Evolutionary conservation across 805 yeast genomes (phyloP), one percentile per base, ranked within the genome.

Genomic region (Zygotorulaspora sp.): DNA sequence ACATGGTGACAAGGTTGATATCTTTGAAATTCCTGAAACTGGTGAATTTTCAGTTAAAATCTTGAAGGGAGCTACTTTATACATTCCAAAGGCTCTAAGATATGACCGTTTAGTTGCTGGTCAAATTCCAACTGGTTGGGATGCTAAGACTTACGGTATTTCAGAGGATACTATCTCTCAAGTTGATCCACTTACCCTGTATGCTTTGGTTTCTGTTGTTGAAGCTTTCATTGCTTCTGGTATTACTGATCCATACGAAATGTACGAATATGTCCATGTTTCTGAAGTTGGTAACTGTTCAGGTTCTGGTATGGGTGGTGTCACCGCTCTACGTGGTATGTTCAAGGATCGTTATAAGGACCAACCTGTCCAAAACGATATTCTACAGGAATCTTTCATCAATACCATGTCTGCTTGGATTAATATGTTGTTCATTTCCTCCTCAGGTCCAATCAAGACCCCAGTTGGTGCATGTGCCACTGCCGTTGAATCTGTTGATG

Each of bases 261-360:
- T 94, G 75, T 92, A 92, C 76, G 82, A 90, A 70, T 94, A 92
- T 63, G 95, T 94, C 35, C 99, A 92, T 66, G 95, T 92, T 41
- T 88, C 97, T 32, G 97, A 92, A 69, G 88, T 92, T 53, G 99
- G 98, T 72, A 94, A 90, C 77, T 89, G 97, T 76, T 83, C 96
- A 33, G 99, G 99, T 72, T 88, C 97, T 40, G 99, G 99, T 78
- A 90, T 92, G 95, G 99, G 99, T 70, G 99, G 99, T 82, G 94
- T 90, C 56, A 65, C 83, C 53, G 98, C 99, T 36, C 70, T 92
- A 61, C 85, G 94, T 66, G 97, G 96, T 55, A 92, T 92, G 97
- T 92, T 88, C 75, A 88, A 77, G 67, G 96, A 90, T 61, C 81
- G 99, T 71, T 92, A 75, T 71, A 71, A 77, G 53, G 99, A 92